phyloP scores from a whole-genome alignment of 345 rosid species.

The Raphanus sativus region DNA sequence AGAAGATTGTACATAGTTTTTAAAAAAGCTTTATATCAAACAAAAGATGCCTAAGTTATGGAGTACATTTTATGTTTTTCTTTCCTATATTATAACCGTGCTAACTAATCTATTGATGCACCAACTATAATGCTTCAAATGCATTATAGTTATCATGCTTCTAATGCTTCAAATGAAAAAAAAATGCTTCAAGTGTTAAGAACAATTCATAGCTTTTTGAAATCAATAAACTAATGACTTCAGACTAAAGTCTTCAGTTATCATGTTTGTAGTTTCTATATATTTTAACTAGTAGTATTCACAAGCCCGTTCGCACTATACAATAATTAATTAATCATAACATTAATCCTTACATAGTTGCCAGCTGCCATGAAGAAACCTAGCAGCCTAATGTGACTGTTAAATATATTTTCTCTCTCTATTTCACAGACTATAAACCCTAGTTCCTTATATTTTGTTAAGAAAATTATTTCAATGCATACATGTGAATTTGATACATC shows the following conservation, averaged over 20 bases:
- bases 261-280: neutral
- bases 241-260: neutral
- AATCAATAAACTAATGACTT: neutral
- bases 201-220: neutral
- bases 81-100: too few relatives aligned
- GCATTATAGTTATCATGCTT: neutral
- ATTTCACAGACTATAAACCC: constrained; percentile 20
- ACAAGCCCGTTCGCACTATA: constrained; percentile 5
- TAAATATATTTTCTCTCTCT: neutral
- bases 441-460: neutral
- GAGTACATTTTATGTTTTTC: too few relatives aligned
- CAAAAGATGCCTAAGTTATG: too few relatives aligned
- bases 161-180: too few relatives aligned
- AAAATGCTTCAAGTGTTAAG: neutral
- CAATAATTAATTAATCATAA: neutral
- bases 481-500: constrained; percentile 22
- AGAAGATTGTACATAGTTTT: too few relatives aligned
- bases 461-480: neutral
- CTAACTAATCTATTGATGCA: too few relatives aligned
- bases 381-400: constrained; percentile 13
- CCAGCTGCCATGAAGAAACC: constrained; percentile 12
- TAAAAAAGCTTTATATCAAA: too few relatives aligned
- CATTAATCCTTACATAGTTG: neutral
- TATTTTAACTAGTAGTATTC: neutral
- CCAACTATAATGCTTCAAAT: neutral